These are phyloP conservation scores for Lentinula detonsa DNA, from an alignment of 768 basidiomycete species.

Conservation along the genomic window DNA sequence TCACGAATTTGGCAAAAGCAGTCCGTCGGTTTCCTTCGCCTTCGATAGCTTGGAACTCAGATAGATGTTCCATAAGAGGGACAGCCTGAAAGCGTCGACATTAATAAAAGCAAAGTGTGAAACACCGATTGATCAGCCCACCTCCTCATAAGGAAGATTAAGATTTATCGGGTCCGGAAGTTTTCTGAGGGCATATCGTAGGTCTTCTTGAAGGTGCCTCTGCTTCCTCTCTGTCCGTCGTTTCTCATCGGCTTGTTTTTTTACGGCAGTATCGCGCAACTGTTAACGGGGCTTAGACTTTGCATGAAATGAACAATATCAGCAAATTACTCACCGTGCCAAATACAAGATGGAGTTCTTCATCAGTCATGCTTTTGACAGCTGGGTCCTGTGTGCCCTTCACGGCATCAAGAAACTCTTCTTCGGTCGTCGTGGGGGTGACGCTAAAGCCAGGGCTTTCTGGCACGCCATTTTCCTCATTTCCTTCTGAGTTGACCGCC, in stretches of 20 bases:
- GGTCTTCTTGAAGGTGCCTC: slow-evolving; percentile 88
- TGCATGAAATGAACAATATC: neutral
- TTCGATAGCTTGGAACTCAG: slow-evolving; percentile 83
- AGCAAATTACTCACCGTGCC: slow-evolving; percentile 43
- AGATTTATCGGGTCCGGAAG: slow-evolving; percentile 78
- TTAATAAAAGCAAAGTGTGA: neutral
- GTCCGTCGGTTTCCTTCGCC: slow-evolving; percentile 79
- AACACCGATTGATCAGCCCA: slow-evolving; percentile 27
- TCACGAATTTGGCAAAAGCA: slow-evolving; percentile 85
- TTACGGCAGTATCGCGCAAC: slow-evolving; percentile 67
- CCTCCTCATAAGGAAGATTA: slow-evolving; percentile 73
- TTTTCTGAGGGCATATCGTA: slow-evolving; percentile 93
- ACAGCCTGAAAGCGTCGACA: slow-evolving; percentile 42
- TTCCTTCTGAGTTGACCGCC: slow-evolving; percentile 18
- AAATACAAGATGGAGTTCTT: slow-evolving; percentile 55
- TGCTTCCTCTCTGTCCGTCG: slow-evolving; percentile 78
- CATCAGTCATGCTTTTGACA: slow-evolving; percentile 38
- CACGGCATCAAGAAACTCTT: slow-evolving; percentile 55
- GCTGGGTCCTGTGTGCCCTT: slow-evolving; percentile 49
- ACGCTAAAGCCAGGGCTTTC: slow-evolving; percentile 29
- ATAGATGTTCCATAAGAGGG: slow-evolving; percentile 72
- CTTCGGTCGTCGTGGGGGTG: slow-evolving; percentile 53
- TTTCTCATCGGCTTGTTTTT: slow-evolving; percentile 81
- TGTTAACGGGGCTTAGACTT: slow-evolving; percentile 21
- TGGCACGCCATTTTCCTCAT: slow-evolving; percentile 10